Evolutionary conservation across 73 alveolate species (phyloP).

Genomic region (Tetrahymena elliotti): DNA sequence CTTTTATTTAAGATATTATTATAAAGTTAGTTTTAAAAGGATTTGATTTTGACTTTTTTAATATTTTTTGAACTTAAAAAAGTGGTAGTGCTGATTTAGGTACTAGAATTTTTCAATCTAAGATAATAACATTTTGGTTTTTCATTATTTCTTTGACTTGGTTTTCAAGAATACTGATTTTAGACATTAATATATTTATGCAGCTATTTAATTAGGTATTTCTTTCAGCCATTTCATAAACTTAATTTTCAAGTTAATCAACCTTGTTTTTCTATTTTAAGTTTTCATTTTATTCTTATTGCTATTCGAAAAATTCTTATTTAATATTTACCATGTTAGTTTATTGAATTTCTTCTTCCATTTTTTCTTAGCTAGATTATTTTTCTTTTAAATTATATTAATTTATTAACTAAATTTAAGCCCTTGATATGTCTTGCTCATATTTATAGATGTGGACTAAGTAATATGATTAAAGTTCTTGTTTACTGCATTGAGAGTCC

Average conservation of each 20-base stretch:
- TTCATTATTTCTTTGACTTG: neutral
- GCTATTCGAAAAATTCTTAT: neutral
- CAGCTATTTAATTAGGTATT: too few relatives aligned
- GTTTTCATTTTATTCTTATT: neutral
- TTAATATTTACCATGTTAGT: neutral
- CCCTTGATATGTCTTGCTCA: neutral
- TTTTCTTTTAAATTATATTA: neutral
- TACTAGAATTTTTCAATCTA: neutral
- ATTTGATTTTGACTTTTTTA: too few relatives aligned
- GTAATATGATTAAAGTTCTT: neutral
- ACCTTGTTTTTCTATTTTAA: neutral
- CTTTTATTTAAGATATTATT: too few relatives aligned
- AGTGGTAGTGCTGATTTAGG: too few relatives aligned
- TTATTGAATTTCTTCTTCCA: neutral
- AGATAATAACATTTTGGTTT: too few relatives aligned
- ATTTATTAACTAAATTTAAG: neutral
- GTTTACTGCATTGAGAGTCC: neutral
- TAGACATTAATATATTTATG: too few relatives aligned
- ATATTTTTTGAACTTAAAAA: too few relatives aligned
- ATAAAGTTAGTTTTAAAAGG: too few relatives aligned
- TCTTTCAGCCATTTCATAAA: neutral
- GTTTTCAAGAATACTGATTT: neutral
- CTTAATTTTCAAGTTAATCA: neutral
- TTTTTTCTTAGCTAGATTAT: neutral
- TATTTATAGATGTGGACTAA: neutral